Base-by-base conservation (phyloP, 371 early-diverging fungal genomes). In the Mortierella sp. region DNA sequence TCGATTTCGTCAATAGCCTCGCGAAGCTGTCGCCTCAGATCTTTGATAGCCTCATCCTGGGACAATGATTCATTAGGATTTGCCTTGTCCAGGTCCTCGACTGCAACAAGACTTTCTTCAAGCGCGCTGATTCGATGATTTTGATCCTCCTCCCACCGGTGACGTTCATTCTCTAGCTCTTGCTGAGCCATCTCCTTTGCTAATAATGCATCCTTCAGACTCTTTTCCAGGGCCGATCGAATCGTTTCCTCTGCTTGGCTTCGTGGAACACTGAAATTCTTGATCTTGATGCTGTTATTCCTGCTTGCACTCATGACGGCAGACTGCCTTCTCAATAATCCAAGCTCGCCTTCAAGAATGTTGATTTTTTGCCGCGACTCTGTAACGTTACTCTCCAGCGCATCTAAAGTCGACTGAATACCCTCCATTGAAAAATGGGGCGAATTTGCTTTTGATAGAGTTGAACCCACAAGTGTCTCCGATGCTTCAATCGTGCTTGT, bases 1-100 rank as follows among this genome's bases (percentile, higher is more conserved):
- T 80, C 75, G 34, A 80, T 80, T 57, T 80, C 81, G 9, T 71
- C 75, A 8, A 80, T 75, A 10, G 81, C 81, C n/a, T 80, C 81
- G 7, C 54, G 75, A 9, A 80, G 28, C 55, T 80, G 81, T 2
- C 43, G 23, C 32, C 72, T 43, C 26, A 80, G 72, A 8, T 63
- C 65, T 23, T 59, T 70, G 9, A 70, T 34, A 0, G 32, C 54
- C 17, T 54, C 66, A 17, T 72, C 61, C 32, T 63, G 22, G 3
- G 61, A 19, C 12, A 2, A 23, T 15, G 29, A 22, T 26, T 58
- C 57, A 28, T 57, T 32, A 1, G 13, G 19, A 10, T n/a, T n/a
- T 40, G 35, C 2, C 7, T 34, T 40, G 37, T 26, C 42, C 12
- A 32, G 9, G 1, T 75, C 71, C 53, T 75, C 75, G 0, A 60